Conservation (phyloP, 768 basidiomycete species). For the Tephrocybe rancida region DNA sequence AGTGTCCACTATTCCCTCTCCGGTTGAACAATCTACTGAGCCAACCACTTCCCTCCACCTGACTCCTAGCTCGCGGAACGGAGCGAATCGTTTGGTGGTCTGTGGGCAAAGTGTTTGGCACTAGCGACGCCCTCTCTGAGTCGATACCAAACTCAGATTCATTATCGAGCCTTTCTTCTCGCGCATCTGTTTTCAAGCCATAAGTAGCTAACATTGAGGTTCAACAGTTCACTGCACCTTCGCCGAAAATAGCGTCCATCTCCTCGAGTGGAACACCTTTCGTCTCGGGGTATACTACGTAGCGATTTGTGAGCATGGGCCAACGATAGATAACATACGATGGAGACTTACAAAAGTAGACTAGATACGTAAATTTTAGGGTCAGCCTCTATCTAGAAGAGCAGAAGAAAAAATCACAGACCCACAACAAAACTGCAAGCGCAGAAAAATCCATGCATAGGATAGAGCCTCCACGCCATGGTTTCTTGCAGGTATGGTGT, state of each 20-base stretch:
- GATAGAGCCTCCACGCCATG: conserved; percentile 91
- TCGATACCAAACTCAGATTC: conserved; percentile 26
- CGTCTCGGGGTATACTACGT: conserved; percentile 81
- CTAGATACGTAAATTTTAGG: conserved; percentile 30
- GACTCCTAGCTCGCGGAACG: conserved; percentile 21
- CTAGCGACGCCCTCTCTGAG: conserved; percentile 58
- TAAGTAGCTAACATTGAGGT: not conserved
- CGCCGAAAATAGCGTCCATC: conserved; percentile 89
- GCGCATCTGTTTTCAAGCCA: conserved; percentile 27
- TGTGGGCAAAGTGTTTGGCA: conserved; percentile 39
- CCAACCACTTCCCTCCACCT: conserved; percentile 39
- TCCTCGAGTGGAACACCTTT: conserved; percentile 88
- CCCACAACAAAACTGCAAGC: conserved; percentile 83
- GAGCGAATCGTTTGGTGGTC: conserved; percentile 36
- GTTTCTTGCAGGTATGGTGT: conserved; percentile 87
- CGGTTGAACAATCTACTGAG: conserved; percentile 52
- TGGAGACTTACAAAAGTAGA: conserved; percentile 70
- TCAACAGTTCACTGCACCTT: conserved; percentile 60
- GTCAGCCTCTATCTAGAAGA: not conserved
- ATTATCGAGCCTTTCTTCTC: conserved; percentile 66
- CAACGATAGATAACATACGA: not conserved
- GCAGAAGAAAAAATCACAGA: conserved; percentile 28
- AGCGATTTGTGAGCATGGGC: conserved; percentile 9
- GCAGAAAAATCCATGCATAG: conserved; percentile 95
- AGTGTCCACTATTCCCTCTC: conserved; percentile 21